Evolutionary conservation across 1,139 yeast species (phyloP).

Genomic region (Hemisphaericaspora xylofermentans): DNA sequence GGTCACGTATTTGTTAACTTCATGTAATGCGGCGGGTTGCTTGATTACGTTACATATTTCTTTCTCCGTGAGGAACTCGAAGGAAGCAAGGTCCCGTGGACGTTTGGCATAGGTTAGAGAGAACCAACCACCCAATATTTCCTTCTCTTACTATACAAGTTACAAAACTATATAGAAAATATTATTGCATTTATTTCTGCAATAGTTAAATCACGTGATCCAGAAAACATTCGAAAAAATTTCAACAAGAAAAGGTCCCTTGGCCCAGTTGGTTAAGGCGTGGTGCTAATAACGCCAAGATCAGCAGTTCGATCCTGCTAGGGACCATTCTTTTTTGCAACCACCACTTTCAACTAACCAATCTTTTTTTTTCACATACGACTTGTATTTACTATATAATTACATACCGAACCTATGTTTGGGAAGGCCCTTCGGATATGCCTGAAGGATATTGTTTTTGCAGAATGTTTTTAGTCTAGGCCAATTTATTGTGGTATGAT

Average conservation of each 20-base stretch:
- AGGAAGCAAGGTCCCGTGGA: no score
- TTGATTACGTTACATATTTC: neutral
- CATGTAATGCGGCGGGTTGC: no score
- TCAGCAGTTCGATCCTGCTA: slow-evolving; percentile 87
- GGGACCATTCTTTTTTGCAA: slow-evolving; percentile 54
- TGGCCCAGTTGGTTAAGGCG: slow-evolving; percentile 92
- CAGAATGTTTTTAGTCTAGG: no score
- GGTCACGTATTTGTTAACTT: neutral
- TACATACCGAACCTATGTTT: neutral
- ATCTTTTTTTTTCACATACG: neutral
- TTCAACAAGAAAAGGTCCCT: slow-evolving; percentile 49
- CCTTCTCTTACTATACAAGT: no score
- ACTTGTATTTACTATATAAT: neutral
- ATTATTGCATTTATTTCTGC: neutral
- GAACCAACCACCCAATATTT: no score
- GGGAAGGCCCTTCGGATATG: no score
- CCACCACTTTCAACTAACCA: no score
- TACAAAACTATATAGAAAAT: no score
- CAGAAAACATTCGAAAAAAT: neutral
- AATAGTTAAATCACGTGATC: neutral
- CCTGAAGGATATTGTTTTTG: no score
- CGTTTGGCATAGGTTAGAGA: no score
- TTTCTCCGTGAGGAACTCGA: no score
- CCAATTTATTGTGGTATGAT: no score
- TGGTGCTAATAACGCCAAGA: slow-evolving; percentile 85